Conservation (phyloP, 257 asterid species). For the Rehmannia glutinosa region DNA sequence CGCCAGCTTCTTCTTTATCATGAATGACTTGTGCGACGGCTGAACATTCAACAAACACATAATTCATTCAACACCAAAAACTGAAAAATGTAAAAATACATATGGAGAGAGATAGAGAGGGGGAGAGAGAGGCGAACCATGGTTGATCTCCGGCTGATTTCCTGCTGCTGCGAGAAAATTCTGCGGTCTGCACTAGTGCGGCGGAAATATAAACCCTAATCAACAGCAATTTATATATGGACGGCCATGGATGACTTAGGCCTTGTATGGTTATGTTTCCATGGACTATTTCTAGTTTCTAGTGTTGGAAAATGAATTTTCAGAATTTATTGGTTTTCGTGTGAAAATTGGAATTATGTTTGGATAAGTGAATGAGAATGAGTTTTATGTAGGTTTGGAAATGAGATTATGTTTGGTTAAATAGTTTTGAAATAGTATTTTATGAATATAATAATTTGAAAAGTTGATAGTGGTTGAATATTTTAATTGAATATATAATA, state of each 20-base stretch:
- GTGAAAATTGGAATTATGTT: no score
- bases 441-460: no score
- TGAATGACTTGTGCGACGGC: conserved; percentile 54
- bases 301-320: no score
- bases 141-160: conserved; percentile 14
- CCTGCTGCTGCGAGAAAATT: neutral
- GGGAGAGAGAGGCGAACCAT: conserved; percentile 26
- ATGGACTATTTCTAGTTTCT: no score
- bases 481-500: no score
- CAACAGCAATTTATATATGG: neutral
- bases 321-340: no score
- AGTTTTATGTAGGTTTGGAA: no score
- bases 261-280: no score
- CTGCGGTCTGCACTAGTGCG: neutral
- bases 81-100: neutral
- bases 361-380: no score
- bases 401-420: no score
- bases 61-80: neutral
- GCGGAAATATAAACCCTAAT: conserved; percentile 18
- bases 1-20: conserved; percentile 56
- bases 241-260: neutral
- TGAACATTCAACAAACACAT: conserved; percentile 8
- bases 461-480: no score
- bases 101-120: neutral
- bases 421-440: no score